phyloP scores from a whole-genome alignment of 2,329 filamentous ascomycete genomes.

The Fusarium transvaalense region DNA sequence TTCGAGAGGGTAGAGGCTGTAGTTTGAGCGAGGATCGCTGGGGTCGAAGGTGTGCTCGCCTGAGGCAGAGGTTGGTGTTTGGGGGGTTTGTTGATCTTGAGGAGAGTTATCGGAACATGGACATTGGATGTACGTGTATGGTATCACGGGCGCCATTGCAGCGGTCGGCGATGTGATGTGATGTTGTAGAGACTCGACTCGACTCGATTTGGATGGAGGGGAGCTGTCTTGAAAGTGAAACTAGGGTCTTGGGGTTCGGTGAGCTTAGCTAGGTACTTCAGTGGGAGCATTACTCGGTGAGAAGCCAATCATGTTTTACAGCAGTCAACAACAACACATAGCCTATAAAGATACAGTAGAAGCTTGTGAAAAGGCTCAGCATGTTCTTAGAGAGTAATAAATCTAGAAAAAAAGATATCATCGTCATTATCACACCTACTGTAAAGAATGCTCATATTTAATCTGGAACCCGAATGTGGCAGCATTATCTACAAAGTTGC shows the following conservation, averaged over 20 bases:
- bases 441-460: not conserved
- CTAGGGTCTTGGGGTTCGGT: slow-evolving; percentile 31
- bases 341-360: not conserved
- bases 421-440: not conserved
- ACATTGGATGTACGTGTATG: slow-evolving; percentile 76
- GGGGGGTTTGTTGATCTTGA: slow-evolving; percentile 49
- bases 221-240: slow-evolving; percentile 43
- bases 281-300: slow-evolving; percentile 19
- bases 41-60: slow-evolving; percentile 89
- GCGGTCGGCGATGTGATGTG: slow-evolving; percentile 4
- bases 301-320: slow-evolving; percentile 22
- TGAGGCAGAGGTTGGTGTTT: slow-evolving; percentile 57
- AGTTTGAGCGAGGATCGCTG: slow-evolving; percentile 84
- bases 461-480: too few species aligned
- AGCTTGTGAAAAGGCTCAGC: not conserved
- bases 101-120: slow-evolving; percentile 68
- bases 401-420: too few species aligned
- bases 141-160: slow-evolving; percentile 65
- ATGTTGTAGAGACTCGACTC: slow-evolving; percentile 2
- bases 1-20: slow-evolving; percentile 92
- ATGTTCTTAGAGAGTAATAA: not conserved
- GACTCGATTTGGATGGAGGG: slow-evolving; percentile 27
- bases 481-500: too few species aligned
- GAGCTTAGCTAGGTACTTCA: slow-evolving; percentile 23
- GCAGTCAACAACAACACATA: not conserved